Base-by-base conservation (phyloP, 805 yeast genomes). In the Ogataea parapolymorpha region DNA sequence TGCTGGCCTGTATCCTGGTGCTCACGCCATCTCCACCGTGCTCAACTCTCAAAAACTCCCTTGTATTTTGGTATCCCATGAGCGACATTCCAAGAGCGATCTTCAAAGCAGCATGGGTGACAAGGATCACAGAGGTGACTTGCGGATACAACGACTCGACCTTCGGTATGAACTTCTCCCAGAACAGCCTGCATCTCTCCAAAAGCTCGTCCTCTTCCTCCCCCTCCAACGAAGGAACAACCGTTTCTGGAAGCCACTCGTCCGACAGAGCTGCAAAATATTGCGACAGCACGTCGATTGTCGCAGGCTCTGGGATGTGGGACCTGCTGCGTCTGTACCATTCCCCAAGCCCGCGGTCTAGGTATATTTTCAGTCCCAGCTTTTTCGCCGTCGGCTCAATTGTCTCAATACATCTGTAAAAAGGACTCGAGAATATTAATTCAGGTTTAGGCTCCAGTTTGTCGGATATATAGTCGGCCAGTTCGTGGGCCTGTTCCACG, bases 31-130 rank as follows among this genome's bases (percentile, higher is more conserved):
- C 62, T 5, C 63, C 64, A 8, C 79, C 70, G 37, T 69, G 64
- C 8, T 70, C 66, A 2, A 64, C 65, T 18, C 71, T 78, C 29
- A 84, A 54, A 17, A 70, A 63, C 20, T 79, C 85, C 32, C 75
- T 71, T 15, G 77, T 77, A 29, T 68, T 66, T 0, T 57, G 38
- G 41, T 72, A 74, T 0, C 79, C 79, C 54, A 84, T 56, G 12
- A 91, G 66, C 1, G 85, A 74, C 78, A 87, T 77, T 4, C 96
- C 96, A 13, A 91, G 66, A 0, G 95, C 90, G 45, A 89, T 87
- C 60, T 88, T 87, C 5, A 95, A 75, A 3, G 98, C 97, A 1
- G 98, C 99, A 64, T 93, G 98, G 4, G 95, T 80, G 20, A 87
- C 80, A n/a, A 91, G 65, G 16, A 93, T 54, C 6, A 93, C 67